These are phyloP conservation scores for Pythium monospermum DNA, from an alignment of 352 stramenopile genomes.

Conservation along the genomic window DNA sequence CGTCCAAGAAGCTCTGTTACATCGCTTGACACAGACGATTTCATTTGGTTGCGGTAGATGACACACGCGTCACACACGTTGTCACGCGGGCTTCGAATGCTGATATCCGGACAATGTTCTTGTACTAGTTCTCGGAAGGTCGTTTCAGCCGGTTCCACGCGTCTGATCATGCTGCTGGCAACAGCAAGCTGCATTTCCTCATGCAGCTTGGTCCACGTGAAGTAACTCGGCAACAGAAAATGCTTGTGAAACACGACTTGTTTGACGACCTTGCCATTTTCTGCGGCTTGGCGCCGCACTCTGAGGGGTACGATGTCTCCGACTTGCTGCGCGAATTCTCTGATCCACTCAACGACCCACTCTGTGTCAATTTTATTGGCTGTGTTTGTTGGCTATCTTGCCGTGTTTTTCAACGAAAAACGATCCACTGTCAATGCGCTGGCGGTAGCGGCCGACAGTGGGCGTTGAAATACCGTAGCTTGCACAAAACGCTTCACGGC, in stretches of 20 bases:
- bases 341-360: neutral
- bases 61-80: neutral
- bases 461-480: constrained; percentile 3
- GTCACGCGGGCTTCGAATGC: neutral
- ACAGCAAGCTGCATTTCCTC: neutral
- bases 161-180: neutral
- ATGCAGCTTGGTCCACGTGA: neutral
- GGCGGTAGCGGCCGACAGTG: neutral
- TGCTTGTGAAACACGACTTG: neutral
- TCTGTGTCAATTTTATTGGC: neutral
- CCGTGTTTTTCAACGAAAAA: neutral
- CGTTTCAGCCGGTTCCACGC: neutral
- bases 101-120: neutral
- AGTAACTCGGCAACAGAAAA: neutral
- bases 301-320: neutral
- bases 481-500: neutral
- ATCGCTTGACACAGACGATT: neutral
- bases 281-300: neutral
- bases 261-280: neutral
- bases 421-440: neutral
- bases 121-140: neutral
- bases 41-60: neutral
- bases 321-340: neutral
- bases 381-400: neutral
- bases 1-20: neutral